phyloP scores from a whole-genome alignment of 257 asterid genomes.

The Solanum neorickii region DNA sequence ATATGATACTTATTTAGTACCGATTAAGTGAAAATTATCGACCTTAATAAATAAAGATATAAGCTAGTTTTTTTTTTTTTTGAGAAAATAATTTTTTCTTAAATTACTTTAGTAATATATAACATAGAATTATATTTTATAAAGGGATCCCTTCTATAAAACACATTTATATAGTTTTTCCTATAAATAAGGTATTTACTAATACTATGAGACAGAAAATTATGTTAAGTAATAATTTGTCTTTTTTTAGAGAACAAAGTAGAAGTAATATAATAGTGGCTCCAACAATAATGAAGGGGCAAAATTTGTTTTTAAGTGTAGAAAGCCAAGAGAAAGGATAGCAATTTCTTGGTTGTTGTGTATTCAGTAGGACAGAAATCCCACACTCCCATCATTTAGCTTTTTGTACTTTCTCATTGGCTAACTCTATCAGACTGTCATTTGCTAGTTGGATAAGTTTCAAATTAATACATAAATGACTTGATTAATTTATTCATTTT shows the following conservation, averaged over 20 bases:
- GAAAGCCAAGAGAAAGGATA: background rate
- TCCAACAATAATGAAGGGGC: background rate
- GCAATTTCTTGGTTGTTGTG: background rate
- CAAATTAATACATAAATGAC: too few relatives aligned
- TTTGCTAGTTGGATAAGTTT: background rate
- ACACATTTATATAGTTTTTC: too few relatives aligned
- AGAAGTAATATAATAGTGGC: background rate
- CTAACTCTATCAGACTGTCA: background rate
- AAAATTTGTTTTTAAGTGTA: background rate
- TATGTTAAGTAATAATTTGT: background rate
- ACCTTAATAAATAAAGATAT: accelerated
- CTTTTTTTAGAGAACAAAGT: background rate
- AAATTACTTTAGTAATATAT: too few relatives aligned
- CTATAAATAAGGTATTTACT: background rate
- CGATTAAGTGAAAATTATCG: too few relatives aligned
- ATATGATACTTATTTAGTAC: too few relatives aligned
- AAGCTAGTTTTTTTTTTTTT: accelerated
- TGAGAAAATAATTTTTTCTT: accelerated
- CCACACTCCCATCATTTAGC: background rate
- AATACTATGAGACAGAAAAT: background rate
- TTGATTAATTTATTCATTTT: too few relatives aligned
- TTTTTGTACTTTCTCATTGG: background rate
- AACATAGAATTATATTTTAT: background rate
- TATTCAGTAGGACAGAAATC: background rate
- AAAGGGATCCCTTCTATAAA: too few relatives aligned